Evolutionary conservation across 202 grass and related monocot species (phyloP).

Genomic region (Schoenoplectus tabernaemontani): DNA sequence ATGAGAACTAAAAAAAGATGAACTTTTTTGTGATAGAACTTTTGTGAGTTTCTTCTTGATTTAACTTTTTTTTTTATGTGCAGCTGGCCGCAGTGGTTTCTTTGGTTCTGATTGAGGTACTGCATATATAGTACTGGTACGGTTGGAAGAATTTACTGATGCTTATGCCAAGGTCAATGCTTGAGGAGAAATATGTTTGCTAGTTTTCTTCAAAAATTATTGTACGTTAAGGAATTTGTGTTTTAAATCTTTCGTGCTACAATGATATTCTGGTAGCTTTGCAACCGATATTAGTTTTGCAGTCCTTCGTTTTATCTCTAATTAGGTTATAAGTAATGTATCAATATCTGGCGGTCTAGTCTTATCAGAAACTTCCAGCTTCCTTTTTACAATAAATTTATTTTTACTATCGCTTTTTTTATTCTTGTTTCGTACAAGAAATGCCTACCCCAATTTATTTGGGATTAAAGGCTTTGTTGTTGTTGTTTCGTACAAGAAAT

Average conservation of each 20-base stretch:
- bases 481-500: too few species aligned
- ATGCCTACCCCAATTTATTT: too few species aligned
- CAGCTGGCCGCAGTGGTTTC: not conserved
- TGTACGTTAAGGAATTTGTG: not conserved
- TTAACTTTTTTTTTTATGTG: not conserved
- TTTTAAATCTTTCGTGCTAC: not conserved
- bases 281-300: not conserved
- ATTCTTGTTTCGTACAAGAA: too few species aligned
- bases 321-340: not conserved
- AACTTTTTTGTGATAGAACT: not conserved
- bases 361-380: too few species aligned
- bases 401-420: too few species aligned
- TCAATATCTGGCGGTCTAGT: too few species aligned
- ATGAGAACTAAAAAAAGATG: not conserved
- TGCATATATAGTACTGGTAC: not conserved
- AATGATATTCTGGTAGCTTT: not conserved
- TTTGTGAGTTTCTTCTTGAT: not conserved
- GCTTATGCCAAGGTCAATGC: not conserved
- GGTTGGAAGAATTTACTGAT: not conserved
- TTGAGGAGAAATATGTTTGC: not conserved
- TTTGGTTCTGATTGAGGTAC: not conserved
- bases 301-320: not conserved
- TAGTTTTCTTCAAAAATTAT: not conserved
- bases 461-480: too few species aligned
- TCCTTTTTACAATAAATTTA: too few species aligned